These are phyloP conservation scores for Fusarium heterosporum DNA, from an alignment of 2,329 filamentous ascomycete species.

Conservation along the genomic window DNA sequence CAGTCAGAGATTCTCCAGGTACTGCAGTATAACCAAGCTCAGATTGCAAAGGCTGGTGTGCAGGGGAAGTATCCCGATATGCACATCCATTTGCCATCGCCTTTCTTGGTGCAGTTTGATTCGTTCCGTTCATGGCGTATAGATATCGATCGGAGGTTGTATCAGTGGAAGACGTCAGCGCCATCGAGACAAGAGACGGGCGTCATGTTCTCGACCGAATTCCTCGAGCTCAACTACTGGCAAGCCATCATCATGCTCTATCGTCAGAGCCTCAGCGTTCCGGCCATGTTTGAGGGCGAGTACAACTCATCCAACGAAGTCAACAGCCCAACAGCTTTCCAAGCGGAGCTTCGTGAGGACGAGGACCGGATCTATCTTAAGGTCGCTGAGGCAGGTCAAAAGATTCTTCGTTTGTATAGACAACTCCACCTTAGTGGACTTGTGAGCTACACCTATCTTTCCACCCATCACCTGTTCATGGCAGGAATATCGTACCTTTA, in stretches of 20 bases:
- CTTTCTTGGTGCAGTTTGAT: conserved; percentile 84
- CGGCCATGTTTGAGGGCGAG: conserved; percentile 85
- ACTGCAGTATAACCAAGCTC: conserved; percentile 89
- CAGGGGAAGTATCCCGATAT: conserved; percentile 79
- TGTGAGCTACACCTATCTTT: conserved; percentile 95
- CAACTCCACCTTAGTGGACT: conserved; percentile 88
- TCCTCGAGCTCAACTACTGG: conserved; percentile 97
- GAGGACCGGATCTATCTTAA: conserved; percentile 94
- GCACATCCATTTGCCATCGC: conserved; percentile 82
- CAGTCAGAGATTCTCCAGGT: conserved; percentile 97
- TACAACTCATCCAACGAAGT: conserved; percentile 74
- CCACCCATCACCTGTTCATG: conserved; percentile 97
- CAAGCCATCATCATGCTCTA: conserved; percentile 97
- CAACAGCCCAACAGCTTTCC: conserved; percentile 70
- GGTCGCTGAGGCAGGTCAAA: conserved; percentile 93
- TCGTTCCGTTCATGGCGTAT: conserved; percentile 90
- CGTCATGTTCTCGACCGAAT: conserved; percentile 89
- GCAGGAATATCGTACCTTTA: conserved; percentile 96
- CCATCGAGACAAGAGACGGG: conserved; percentile 83
- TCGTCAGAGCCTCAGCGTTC: conserved; percentile 87
- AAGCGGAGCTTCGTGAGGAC: conserved; percentile 77
- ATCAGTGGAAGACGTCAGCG: conserved; percentile 87
- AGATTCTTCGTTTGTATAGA: conserved; percentile 89
- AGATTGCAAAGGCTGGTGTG: conserved; percentile 75
- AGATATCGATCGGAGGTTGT: conserved; percentile 85